phyloP scores from a whole-genome alignment of 768 basidiomycete genomes.

The Boletus fagicola region DNA sequence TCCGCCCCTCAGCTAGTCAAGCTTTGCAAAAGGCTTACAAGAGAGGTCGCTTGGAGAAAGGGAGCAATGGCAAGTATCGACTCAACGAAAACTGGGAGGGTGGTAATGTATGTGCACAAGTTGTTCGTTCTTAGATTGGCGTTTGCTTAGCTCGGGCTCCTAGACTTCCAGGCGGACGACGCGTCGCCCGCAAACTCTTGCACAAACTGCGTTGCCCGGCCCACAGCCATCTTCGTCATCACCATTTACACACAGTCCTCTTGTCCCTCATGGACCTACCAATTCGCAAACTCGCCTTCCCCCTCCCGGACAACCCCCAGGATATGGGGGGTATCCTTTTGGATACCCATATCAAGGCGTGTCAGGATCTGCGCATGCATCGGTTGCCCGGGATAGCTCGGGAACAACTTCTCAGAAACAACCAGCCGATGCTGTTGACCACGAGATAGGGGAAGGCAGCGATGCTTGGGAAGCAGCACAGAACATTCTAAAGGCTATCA shows the following conservation, averaged over 20 bases:
- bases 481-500: constrained; percentile 74
- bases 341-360: constrained; percentile 35
- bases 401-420: constrained; percentile 17
- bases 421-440: constrained; percentile 13
- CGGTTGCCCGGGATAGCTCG: constrained; percentile 1
- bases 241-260: constrained; percentile 61
- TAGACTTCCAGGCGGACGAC: constrained; percentile 78
- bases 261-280: constrained; percentile 29
- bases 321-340: constrained; percentile 41
- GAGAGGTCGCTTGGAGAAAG: constrained; percentile 78
- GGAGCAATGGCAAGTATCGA: constrained; percentile 68
- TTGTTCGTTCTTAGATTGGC: background rate
- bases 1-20: constrained; percentile 85
- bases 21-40: constrained; percentile 85
- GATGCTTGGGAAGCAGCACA: constrained; percentile 79
- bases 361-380: constrained; percentile 3
- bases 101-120: constrained; percentile 56
- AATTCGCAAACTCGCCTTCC: constrained; percentile 39
- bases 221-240: constrained; percentile 36
- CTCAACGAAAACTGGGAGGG: constrained; percentile 80
- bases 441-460: constrained; percentile 42
- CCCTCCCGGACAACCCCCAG: constrained; percentile 30
- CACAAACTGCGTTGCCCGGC: constrained; percentile 30
- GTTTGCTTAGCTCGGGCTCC: constrained; percentile 8
- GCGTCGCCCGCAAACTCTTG: constrained; percentile 65